These are phyloP conservation scores for Brassica hybrid DNA, from an alignment of 441 rosid species.

Conservation along the genomic window DNA sequence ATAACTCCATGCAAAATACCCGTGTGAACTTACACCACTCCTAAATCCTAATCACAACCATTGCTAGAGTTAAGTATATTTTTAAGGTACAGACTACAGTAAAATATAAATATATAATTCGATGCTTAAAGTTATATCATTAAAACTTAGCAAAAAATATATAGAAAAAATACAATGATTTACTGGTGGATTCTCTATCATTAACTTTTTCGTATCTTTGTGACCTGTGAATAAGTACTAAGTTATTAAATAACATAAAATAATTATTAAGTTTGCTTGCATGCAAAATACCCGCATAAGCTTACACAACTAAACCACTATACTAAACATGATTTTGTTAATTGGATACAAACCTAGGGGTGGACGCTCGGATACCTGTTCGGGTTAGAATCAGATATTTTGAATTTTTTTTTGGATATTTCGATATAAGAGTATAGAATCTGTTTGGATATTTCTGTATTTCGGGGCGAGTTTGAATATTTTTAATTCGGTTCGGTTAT, in stretches of 20 bases:
- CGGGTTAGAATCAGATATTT: too few species aligned
- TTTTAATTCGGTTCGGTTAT: too few species aligned
- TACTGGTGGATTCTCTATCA: slow-evolving; percentile 21
- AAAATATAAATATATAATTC: background rate
- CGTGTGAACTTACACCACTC: background rate
- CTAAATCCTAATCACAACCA: background rate
- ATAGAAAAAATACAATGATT: background rate
- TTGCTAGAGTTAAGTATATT: background rate
- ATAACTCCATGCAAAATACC: slow-evolving; percentile 10
- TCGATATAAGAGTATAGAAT: too few species aligned
- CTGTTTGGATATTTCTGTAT: too few species aligned
- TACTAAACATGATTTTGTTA: background rate
- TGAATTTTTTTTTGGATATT: too few species aligned
- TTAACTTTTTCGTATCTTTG: background rate
- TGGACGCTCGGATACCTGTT: too few species aligned
- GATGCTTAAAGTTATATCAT: slow-evolving; percentile 5
- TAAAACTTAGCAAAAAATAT: background rate
- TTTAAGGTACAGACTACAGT: background rate
- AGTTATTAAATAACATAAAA: background rate
- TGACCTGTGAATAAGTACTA: background rate
- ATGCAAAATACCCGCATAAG: slow-evolving; percentile 8
- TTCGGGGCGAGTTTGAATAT: too few species aligned
- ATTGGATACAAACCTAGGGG: too few species aligned
- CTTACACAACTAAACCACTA: background rate
- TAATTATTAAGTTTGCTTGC: slow-evolving; percentile 10